phyloP scores from a whole-genome alignment of 73 alveolate species.

The Paramecium primaurelia region DNA sequence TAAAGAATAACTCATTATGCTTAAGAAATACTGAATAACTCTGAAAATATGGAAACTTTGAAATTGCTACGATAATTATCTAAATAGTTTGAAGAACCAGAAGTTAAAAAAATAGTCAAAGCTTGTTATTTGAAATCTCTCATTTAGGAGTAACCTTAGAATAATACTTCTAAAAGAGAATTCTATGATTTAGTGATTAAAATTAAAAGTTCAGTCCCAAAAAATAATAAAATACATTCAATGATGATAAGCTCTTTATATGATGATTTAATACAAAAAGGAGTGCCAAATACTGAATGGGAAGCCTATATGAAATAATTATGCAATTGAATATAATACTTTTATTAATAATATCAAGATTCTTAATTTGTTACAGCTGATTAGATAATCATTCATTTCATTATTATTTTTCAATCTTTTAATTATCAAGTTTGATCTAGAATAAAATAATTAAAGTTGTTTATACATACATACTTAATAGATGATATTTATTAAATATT shows the following conservation, averaged over 20 bases:
- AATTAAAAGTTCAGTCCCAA: background rate
- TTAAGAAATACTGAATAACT: background rate
- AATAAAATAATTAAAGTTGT: too few species aligned
- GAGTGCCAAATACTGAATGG: conserved; percentile 41
- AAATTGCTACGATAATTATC: background rate
- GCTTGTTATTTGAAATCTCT: background rate
- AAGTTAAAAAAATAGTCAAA: conserved; percentile 8
- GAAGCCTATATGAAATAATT: conserved; percentile 32
- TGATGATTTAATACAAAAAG: conserved; percentile 5
- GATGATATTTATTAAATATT: background rate
- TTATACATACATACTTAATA: too few species aligned
- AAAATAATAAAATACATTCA: background rate
- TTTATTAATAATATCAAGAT: background rate
- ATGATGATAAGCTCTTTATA: conserved; percentile 35
- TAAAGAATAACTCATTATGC: background rate
- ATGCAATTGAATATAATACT: conserved; percentile 1
- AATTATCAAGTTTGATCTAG: too few species aligned
- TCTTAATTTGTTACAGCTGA: too few species aligned
- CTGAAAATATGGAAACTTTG: background rate
- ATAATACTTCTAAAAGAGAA: conserved; percentile 37
- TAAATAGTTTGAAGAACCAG: background rate
- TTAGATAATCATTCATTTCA: too few species aligned
- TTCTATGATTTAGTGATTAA: conserved; percentile 31
- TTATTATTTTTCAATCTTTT: too few species aligned
- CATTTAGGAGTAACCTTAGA: background rate